Conservation (phyloP, 257 asterid genomes). For the Plantago major region DNA sequence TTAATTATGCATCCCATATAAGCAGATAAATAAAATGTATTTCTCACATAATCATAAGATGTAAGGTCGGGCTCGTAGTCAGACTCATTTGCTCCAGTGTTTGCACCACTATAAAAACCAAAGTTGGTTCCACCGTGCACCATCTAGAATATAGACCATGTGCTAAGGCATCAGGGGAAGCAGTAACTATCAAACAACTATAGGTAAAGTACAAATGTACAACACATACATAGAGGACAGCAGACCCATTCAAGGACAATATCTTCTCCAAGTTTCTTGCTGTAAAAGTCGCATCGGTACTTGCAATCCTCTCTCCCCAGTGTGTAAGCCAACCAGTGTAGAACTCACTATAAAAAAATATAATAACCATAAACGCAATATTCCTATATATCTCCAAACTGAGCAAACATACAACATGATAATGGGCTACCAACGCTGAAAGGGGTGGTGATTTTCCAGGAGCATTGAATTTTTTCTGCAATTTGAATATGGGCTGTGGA, state of each 20-base stretch:
- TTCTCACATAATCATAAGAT: slow-evolving; percentile 92
- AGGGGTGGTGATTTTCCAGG: slow-evolving; percentile 94
- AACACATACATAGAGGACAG: slow-evolving; percentile 77
- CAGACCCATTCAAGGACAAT: slow-evolving; percentile 79
- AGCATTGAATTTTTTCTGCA: slow-evolving; percentile 83
- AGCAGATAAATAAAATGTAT: slow-evolving; percentile 1
- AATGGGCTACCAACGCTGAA: slow-evolving; percentile 57
- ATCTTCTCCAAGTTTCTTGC: slow-evolving; percentile 70
- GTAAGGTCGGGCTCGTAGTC: slow-evolving; percentile 90
- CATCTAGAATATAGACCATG: slow-evolving; percentile 50
- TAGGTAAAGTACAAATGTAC: slow-evolving; percentile 12
- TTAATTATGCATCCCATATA: slow-evolving; percentile 19
- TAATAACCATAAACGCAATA: slow-evolving; percentile 11
- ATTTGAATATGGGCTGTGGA: slow-evolving; percentile 72
- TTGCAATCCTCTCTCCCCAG: slow-evolving; percentile 86
- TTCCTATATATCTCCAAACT: background rate
- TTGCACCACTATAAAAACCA: slow-evolving; percentile 93
- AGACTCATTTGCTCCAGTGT: slow-evolving; percentile 68
- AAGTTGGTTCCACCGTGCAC: slow-evolving; percentile 96
- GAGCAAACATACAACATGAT: slow-evolving; percentile 19
- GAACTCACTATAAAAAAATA: slow-evolving; percentile 60
- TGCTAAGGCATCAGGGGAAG: slow-evolving; percentile 14
- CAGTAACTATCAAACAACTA: slow-evolving; percentile 17
- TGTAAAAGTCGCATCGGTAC: slow-evolving; percentile 67
- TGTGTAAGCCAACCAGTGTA: slow-evolving; percentile 99